phyloP scores from a whole-genome alignment of 1,284 basidiomycete genomes.

The Tremellales sp. region DNA sequence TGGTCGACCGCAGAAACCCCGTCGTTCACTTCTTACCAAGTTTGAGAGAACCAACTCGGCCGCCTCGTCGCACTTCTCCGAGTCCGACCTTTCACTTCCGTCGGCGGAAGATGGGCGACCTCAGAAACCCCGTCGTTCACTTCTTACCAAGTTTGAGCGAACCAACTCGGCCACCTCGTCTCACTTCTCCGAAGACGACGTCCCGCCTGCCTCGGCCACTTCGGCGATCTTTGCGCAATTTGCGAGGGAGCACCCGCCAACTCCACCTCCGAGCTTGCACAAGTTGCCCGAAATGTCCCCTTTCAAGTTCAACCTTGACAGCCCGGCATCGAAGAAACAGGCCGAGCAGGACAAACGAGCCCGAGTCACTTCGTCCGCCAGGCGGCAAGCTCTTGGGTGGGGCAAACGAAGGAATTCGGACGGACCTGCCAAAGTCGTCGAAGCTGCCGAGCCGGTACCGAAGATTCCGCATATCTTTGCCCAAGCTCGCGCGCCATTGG shows the following conservation, averaged over 20 bases:
- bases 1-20: conserved; percentile 12
- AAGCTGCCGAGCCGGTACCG: background rate
- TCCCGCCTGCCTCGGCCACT: conserved; percentile 6
- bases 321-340: conserved; percentile 1
- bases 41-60: conserved; percentile 18
- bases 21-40: conserved; percentile 29
- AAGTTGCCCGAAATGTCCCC: conserved; percentile 5
- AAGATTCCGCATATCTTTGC: background rate
- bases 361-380: conserved; percentile 22
- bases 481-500: background rate
- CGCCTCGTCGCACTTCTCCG: background rate
- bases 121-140: conserved; percentile 20
- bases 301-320: conserved; percentile 5
- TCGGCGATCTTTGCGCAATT: conserved; percentile 31
- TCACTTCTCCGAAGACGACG: conserved; percentile 11
- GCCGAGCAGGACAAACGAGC: conserved; percentile 9
- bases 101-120: background rate
- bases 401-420: conserved; percentile 31
- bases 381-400: conserved; percentile 39
- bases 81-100: too few relatives aligned
- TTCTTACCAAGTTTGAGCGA: conserved; percentile 36
- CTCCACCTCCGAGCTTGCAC: conserved; percentile 5
- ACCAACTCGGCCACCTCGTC: conserved; percentile 26
- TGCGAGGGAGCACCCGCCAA: conserved; percentile 12
- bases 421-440: conserved; percentile 19